Evolutionary conservation across 2,329 filamentous ascomycete species (phyloP), one percentile per base, ranked within the genome.

Genomic region (Bipolaris sorokiniana): DNA sequence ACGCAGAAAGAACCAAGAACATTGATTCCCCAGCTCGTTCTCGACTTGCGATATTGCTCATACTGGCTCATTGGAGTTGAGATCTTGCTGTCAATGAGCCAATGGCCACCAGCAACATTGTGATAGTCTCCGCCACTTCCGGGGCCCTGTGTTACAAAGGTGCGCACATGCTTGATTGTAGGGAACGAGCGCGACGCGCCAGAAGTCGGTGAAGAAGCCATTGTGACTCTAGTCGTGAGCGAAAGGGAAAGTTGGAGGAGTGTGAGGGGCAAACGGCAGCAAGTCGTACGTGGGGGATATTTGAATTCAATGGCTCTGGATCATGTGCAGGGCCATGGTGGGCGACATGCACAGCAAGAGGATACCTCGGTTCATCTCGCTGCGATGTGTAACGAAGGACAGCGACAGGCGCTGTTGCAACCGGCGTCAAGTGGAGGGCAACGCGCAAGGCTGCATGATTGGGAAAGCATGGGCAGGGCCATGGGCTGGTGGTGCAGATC

Each of bases 21-120:
- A 69, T 97, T 97, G 83, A 97, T 97, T 36, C 93, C 93, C 91
- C 92, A 97, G 75, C 88, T 92, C 11, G 92, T 97, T 67, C 93
- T 85, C 36, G 92, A 97, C 59, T 88, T 86, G 65, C 92, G 88
- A 78, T 96, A 97, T 67, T 93, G 82, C 64, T 95, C 90, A 85
- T 93, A 97, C 77, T 87, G 85, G 48, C 92, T 94, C 85, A 93
- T 96, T 6, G 93, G 93, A 0, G 92, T 97, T 1, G 93, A 92
- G 74, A 97, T 97, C 66, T 93, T 88, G 60, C 89, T 90, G 79
- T 97, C 93, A 64, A 97, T 90, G 67, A 97, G 82, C 93, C 92
- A 96, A 77, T 81, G 80, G 31, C 80, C 80, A 45, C 80, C 82
- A 73, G 91, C 84, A 70, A 96, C 93, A 83, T 97, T 97, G 83